Conservation (phyloP, 768 basidiomycete species). For the Phylloporus sp. region DNA sequence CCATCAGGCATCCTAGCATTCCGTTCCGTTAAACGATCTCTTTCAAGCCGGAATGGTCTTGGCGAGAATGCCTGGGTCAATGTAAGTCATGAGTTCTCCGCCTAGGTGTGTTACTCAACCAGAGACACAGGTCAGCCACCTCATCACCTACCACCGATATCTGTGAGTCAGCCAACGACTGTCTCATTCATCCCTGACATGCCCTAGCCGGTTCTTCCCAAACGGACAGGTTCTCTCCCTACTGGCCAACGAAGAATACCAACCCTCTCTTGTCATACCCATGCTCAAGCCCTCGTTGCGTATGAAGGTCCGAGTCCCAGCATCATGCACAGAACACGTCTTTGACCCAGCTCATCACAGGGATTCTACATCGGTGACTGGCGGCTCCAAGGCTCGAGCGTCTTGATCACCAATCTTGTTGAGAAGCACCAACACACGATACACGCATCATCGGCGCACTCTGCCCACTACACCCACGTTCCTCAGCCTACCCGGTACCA, state of each 20-base stretch:
- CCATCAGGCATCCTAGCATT: neutral
- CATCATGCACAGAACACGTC: neutral
- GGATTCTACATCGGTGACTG: constrained; percentile 72
- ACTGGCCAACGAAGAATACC: constrained; percentile 72
- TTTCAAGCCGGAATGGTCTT: constrained; percentile 49
- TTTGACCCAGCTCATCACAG: constrained; percentile 34
- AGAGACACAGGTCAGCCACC: constrained; percentile 60
- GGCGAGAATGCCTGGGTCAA: constrained; percentile 88
- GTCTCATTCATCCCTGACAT: constrained; percentile 2
- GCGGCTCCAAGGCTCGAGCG: constrained; percentile 58
- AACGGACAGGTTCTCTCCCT: constrained; percentile 84
- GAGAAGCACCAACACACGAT: constrained; percentile 34
- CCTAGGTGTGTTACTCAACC: constrained; percentile 4
- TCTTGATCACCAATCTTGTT: constrained; percentile 60
- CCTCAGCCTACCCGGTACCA: constrained; percentile 45
- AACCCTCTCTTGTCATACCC: constrained; percentile 70
- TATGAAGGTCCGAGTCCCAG: constrained; percentile 54
- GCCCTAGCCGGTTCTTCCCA: constrained; percentile 74
- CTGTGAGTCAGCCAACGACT: constrained; percentile 46
- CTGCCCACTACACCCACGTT: constrained; percentile 6
- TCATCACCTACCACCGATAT: constrained; percentile 92
- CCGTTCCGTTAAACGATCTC: constrained; percentile 4
- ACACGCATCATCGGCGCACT: constrained; percentile 2
- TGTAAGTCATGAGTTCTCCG: constrained; percentile 41
- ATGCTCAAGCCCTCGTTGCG: constrained; percentile 71